Conservation (phyloP, 2,329 filamentous ascomycete species). For the Laburnicola sp. region DNA sequence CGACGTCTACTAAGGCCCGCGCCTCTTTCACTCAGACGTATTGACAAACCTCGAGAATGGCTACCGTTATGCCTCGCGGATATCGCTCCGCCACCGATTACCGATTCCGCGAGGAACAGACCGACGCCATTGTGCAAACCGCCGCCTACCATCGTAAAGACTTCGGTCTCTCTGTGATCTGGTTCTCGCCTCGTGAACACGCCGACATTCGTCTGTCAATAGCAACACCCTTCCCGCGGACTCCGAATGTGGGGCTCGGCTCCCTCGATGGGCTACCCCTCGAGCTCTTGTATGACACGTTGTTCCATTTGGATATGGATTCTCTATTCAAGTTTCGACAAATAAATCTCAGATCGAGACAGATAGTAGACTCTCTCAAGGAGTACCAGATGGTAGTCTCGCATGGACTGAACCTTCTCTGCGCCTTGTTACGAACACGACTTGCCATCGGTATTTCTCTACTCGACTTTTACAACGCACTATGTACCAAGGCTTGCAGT, state of each 20-base stretch:
- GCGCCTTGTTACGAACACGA: conserved; percentile 32
- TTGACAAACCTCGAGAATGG: not conserved
- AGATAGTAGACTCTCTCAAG: conserved; percentile 23
- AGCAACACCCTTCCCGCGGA: conserved; percentile 30
- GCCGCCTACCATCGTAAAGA: too few relatives aligned
- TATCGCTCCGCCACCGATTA: not conserved
- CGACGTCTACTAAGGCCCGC: not conserved
- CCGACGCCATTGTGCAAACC: conserved; percentile 10
- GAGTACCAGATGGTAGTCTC: conserved; percentile 25
- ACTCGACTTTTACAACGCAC: conserved; percentile 19
- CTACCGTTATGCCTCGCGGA: too few relatives aligned
- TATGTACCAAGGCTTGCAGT: conserved; percentile 32
- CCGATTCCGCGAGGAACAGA: not conserved
- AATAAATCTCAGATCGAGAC: conserved; percentile 25
- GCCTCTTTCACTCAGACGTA: not conserved
- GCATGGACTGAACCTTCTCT: conserved; percentile 34
- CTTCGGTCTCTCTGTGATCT: too few relatives aligned
- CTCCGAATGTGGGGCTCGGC: conserved; percentile 23
- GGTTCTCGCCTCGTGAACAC: too few relatives aligned
- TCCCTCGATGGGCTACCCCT: conserved; percentile 33
- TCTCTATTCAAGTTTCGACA: conserved; percentile 39
- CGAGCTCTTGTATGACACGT: conserved; percentile 35
- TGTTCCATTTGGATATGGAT: conserved; percentile 34
- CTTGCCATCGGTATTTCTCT: conserved; percentile 29
- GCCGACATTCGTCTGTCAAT: conserved; percentile 12